phyloP scores from a whole-genome alignment of 345 rosid genomes.

The Noccaea bulbosa region DNA sequence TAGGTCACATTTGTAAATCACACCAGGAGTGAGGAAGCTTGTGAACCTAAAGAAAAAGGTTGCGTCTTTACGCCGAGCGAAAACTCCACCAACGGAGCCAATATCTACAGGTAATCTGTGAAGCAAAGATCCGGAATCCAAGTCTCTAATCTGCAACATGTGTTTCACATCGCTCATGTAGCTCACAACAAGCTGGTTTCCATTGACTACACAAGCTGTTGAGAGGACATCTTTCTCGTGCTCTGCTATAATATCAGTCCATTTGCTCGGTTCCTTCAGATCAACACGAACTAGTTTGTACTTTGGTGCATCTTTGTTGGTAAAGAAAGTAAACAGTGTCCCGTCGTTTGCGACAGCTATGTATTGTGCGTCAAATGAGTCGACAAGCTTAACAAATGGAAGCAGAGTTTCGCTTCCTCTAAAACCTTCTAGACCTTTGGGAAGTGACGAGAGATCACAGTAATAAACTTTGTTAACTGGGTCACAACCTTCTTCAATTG shows the following conservation, averaged over 20 bases:
- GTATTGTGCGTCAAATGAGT: slow-evolving; percentile 70
- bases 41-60: slow-evolving; percentile 67
- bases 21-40: slow-evolving; percentile 87
- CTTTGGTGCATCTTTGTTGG: slow-evolving; percentile 83
- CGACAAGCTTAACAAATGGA: slow-evolving; percentile 83
- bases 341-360: slow-evolving; percentile 69
- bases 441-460: slow-evolving; percentile 70
- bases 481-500: slow-evolving; percentile 62
- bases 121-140: slow-evolving; percentile 70
- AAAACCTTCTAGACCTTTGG: slow-evolving; percentile 67
- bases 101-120: slow-evolving; percentile 80
- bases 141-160: slow-evolving; percentile 80
- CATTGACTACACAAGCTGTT: slow-evolving; percentile 70
- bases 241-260: slow-evolving; percentile 80
- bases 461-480: slow-evolving; percentile 83
- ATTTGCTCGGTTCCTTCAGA: slow-evolving; percentile 67
- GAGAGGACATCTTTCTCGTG: slow-evolving; percentile 80
- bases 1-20: slow-evolving; percentile 77
- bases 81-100: slow-evolving; percentile 67
- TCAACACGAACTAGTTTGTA: slow-evolving; percentile 84
- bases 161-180: slow-evolving; percentile 90
- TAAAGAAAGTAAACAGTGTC: slow-evolving; percentile 69
- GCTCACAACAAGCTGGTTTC: slow-evolving; percentile 67
- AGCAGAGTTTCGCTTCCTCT: slow-evolving; percentile 54
- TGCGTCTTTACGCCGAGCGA: slow-evolving; percentile 68